Evolutionary conservation across 306 rosid genomes (phyloP).

Genomic region (Cyamopsis tetragonoloba): DNA sequence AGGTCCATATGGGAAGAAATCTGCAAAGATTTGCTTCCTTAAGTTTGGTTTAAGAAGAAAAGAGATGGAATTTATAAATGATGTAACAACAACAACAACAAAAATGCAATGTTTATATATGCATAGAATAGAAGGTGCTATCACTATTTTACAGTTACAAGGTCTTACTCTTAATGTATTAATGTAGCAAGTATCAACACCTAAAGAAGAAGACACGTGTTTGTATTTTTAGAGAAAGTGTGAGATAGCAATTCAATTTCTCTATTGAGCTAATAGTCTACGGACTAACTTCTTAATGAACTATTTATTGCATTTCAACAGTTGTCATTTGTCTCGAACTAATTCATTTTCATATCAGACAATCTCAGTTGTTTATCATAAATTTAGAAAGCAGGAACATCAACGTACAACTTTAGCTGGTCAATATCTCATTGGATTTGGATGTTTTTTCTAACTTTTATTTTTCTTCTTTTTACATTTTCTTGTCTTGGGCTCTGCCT

Average conservation of each 20-base stretch:
- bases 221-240: constrained; percentile 13
- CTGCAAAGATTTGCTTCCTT: constrained; percentile 18
- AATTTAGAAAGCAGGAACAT: no score
- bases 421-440: constrained; percentile 20
- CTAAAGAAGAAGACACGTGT: constrained; percentile 39
- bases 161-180: no score
- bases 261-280: no score
- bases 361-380: no score
- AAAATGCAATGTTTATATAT: constrained; percentile 37
- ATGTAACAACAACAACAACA: constrained; percentile 33
- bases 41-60: constrained; percentile 28
- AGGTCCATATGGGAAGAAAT: constrained; percentile 34
- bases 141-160: constrained; percentile 66
- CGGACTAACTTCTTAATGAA: no score
- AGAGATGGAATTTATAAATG: constrained; percentile 27
- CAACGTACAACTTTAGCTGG: constrained; percentile 32
- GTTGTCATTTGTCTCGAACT: no score
- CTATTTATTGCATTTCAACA: no score
- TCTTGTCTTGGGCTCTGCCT: constrained; percentile 25
- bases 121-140: constrained; percentile 28
- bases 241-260: no score
- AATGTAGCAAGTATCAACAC: constrained; percentile 51
- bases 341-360: no score
- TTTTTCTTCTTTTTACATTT: constrained; percentile 36
- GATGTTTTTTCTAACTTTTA: constrained; percentile 34